Evolutionary conservation across 2,329 filamentous ascomycete genomes (phyloP).

Genomic region (Aspergillus clavatus): DNA sequence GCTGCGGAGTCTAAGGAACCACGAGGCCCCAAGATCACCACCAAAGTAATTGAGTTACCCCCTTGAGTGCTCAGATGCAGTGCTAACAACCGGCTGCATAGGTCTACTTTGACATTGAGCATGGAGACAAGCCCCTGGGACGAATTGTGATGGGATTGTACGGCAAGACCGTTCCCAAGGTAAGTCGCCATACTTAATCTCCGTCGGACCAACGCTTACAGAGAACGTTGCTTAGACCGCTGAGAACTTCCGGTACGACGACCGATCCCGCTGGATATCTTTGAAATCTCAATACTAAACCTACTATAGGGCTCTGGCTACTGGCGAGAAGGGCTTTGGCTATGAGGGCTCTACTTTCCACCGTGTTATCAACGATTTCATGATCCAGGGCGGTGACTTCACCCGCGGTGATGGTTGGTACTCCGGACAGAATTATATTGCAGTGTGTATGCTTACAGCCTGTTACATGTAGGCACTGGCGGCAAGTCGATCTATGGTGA

Average conservation of each 20-base stretch:
- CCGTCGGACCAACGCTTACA: conserved; percentile 5
- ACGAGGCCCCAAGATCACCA: conserved; percentile 82
- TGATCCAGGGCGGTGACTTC: conserved; percentile 68
- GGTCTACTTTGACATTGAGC: conserved; percentile 63
- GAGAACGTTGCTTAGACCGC: conserved; percentile 47
- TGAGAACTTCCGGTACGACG: conserved; percentile 57
- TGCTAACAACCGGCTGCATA: conserved; percentile 16
- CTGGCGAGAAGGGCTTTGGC: conserved; percentile 63
- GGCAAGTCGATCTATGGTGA: conserved; percentile 64
- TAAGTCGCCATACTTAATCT: conserved; percentile 23
- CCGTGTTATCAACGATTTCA: conserved; percentile 66
- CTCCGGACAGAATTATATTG: not conserved
- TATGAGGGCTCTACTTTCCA: conserved; percentile 65
- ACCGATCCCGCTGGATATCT: not conserved
- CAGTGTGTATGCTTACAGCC: conserved; percentile 8
- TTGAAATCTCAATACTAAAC: conserved; percentile 6
- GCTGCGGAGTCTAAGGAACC: conserved; percentile 59
- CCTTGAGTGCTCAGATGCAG: conserved; percentile 6
- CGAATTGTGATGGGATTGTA: conserved; percentile 61
- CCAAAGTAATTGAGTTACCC: conserved; percentile 60
- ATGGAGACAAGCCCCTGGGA: conserved; percentile 58
- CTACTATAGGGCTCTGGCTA: conserved; percentile 50
- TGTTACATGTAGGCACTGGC: conserved; percentile 49
- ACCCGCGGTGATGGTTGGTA: conserved; percentile 55
- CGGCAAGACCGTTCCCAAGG: conserved; percentile 63